Evolutionary conservation across 257 asterid genomes (phyloP).

Genomic region (Primulina huaijiensis): DNA sequence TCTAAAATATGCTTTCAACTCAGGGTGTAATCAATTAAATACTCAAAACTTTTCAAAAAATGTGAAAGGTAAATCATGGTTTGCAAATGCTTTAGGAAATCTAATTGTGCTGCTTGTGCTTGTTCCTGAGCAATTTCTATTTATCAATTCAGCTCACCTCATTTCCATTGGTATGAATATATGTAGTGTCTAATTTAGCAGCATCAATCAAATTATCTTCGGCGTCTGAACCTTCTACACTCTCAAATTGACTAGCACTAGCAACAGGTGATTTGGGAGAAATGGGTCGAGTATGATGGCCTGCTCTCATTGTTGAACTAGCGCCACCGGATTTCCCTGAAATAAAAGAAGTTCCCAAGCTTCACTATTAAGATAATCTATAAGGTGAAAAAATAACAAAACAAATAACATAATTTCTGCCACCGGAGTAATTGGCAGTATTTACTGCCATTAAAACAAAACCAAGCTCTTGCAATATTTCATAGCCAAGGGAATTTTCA

Average conservation of each 20-base stretch:
- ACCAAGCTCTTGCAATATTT: background rate
- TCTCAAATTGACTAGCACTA: constrained; percentile 91
- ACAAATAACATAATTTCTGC: background rate
- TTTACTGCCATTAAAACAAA: background rate
- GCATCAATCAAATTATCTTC: constrained; percentile 64
- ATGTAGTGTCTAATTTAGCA: constrained; percentile 49
- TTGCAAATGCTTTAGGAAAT: constrained; percentile 13
- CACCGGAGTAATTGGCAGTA: background rate
- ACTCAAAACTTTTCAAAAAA: background rate
- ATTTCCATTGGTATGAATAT: constrained; percentile 70
- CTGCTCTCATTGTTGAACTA: constrained; percentile 42
- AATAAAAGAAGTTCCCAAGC: constrained; percentile 24
- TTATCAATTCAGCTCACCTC: constrained; percentile 41
- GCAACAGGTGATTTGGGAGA: constrained; percentile 94
- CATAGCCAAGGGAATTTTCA: background rate
- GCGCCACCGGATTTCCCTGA: constrained; percentile 38
- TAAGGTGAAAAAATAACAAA: background rate
- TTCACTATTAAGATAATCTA: constrained; percentile 16
- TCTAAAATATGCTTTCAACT: constrained; percentile 39
- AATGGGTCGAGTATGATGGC: constrained; percentile 59
- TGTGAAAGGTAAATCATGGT: background rate
- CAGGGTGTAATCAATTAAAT: constrained; percentile 26
- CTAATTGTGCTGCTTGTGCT: constrained; percentile 8
- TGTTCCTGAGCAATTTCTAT: constrained; percentile 16
- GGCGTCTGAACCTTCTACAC: constrained; percentile 88